phyloP scores from a whole-genome alignment of 495 filamentous ascomycete genomes.

The Parmelia sp. region DNA sequence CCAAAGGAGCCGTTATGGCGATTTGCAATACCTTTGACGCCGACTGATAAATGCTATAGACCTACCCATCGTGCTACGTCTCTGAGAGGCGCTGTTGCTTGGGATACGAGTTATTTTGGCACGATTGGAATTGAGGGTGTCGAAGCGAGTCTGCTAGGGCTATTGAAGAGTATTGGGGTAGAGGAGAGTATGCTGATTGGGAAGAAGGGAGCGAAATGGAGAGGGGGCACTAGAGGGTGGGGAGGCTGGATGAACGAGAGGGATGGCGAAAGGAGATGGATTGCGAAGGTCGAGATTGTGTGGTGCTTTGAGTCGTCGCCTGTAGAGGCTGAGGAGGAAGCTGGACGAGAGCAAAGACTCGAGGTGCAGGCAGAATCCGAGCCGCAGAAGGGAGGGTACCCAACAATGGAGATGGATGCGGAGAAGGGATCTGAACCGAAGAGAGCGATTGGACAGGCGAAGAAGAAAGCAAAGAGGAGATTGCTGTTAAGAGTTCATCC shows the following conservation, averaged over 20 bases:
- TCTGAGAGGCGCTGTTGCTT: slow-evolving; percentile 61
- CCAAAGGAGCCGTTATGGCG: slow-evolving; percentile 77
- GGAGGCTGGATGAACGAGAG: slow-evolving; percentile 59
- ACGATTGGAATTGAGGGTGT: slow-evolving; percentile 73
- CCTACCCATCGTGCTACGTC: slow-evolving; percentile 77
- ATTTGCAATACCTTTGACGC: slow-evolving; percentile 75
- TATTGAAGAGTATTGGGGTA: slow-evolving; percentile 59
- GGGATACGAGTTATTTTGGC: slow-evolving; percentile 95
- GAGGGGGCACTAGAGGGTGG: slow-evolving; percentile 61
- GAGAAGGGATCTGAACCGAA: neutral
- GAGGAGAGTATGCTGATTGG: slow-evolving; percentile 53
- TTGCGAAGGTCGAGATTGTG: slow-evolving; percentile 72
- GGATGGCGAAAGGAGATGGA: slow-evolving; percentile 46
- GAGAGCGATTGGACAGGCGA: slow-evolving; percentile 28
- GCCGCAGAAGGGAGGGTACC: slow-evolving; percentile 15
- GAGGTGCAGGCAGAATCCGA: slow-evolving; percentile 32
- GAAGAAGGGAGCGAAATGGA: slow-evolving; percentile 64
- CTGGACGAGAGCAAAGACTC: slow-evolving; percentile 23
- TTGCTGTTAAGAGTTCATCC: slow-evolving; percentile 78
- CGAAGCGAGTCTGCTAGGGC: slow-evolving; percentile 52
- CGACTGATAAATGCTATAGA: slow-evolving; percentile 83
- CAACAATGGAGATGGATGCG: neutral
- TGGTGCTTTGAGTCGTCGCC: slow-evolving; percentile 48
- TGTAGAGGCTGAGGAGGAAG: neutral
- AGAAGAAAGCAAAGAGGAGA: slow-evolving; percentile 47